These are phyloP conservation scores for Ophiostoma ips DNA, from an alignment of 2,329 filamentous ascomycete genomes.

Conservation along the genomic window DNA sequence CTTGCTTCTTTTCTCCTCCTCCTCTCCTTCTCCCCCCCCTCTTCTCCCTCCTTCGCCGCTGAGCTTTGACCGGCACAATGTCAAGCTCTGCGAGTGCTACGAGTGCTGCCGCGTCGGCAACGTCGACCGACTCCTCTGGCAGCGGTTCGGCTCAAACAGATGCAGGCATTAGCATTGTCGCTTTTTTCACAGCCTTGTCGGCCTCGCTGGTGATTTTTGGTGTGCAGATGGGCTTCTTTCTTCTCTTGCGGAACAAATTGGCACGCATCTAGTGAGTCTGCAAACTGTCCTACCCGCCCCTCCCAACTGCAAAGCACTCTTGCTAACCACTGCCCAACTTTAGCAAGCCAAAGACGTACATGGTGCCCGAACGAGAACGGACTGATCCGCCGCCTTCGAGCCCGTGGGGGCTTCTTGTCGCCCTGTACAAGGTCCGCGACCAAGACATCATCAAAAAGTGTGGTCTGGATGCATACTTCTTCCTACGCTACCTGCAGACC, in stretches of 20 bases:
- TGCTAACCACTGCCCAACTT: slow-evolving; percentile 5
- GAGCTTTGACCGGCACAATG: slow-evolving; percentile 3
- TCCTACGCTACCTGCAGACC: slow-evolving; percentile 66
- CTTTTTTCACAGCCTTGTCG: slow-evolving; percentile 53
- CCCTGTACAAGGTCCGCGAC: slow-evolving; percentile 54
- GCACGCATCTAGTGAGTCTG: slow-evolving; percentile 63
- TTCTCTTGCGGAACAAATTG: slow-evolving; percentile 63
- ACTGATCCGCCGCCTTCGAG: slow-evolving; percentile 56
- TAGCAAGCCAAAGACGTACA: slow-evolving; percentile 70
- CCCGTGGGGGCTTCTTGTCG: slow-evolving; percentile 36
- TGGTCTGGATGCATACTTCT: slow-evolving; percentile 93
- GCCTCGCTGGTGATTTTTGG: slow-evolving; percentile 50
- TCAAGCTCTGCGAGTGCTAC: slow-evolving; percentile 6
- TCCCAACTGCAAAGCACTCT: neutral
- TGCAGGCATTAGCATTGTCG: slow-evolving; percentile 31
- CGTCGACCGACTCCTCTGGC: neutral
- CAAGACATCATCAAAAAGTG: slow-evolving; percentile 88
- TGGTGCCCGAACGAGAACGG: slow-evolving; percentile 73
- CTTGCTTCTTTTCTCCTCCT: neutral
- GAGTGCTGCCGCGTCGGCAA: slow-evolving; percentile 6
- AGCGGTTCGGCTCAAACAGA: slow-evolving; percentile 17
- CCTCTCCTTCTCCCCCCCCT: neutral
- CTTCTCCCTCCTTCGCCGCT: neutral
- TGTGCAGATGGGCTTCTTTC: slow-evolving; percentile 54
- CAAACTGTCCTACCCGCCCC: too few species aligned